A percentile compares a stretch with the other conserved stretches of the same genome.
Evolutionary conservation across 2,329 filamentous ascomycete species (phyloP).

Genomic region (Claviceps arundinis): DNA sequence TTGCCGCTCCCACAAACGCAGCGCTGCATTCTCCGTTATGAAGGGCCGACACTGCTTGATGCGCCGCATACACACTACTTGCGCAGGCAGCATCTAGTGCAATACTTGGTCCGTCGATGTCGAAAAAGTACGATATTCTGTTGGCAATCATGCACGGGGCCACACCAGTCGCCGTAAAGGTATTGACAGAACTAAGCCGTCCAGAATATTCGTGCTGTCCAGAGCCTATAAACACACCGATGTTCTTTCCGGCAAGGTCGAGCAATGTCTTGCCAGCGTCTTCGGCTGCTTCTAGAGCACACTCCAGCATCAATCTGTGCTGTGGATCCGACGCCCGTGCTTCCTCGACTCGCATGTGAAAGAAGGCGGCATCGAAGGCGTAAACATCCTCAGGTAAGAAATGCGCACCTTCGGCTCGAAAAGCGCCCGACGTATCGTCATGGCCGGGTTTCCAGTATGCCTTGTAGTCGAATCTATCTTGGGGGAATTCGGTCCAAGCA

Average conservation of each 20-base stretch:
- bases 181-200: background rate
- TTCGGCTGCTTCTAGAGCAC: constrained; percentile 34
- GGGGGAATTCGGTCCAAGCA: constrained; percentile 18
- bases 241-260: constrained; percentile 26
- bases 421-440: constrained; percentile 16
- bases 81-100: constrained; percentile 28
- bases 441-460: constrained; percentile 17
- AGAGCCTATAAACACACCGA: constrained; percentile 24
- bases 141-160: constrained; percentile 7
- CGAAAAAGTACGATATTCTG: constrained; percentile 11
- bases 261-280: constrained; percentile 32
- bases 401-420: constrained; percentile 11
- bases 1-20: constrained; percentile 7
- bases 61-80: constrained; percentile 20
- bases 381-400: constrained; percentile 27
- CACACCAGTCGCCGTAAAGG: constrained; percentile 5
- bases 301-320: constrained; percentile 33
- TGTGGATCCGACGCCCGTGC: constrained; percentile 31
- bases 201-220: constrained; percentile 2
- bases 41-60: constrained; percentile 12
- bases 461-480: constrained; percentile 14
- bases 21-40: constrained; percentile 4
- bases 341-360: constrained; percentile 28
- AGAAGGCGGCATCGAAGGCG: constrained; percentile 33
- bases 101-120: constrained; percentile 10